These are phyloP conservation scores for Dimocarpus longan DNA, from an alignment of 345 rosid genomes.

Conservation along the genomic window DNA sequence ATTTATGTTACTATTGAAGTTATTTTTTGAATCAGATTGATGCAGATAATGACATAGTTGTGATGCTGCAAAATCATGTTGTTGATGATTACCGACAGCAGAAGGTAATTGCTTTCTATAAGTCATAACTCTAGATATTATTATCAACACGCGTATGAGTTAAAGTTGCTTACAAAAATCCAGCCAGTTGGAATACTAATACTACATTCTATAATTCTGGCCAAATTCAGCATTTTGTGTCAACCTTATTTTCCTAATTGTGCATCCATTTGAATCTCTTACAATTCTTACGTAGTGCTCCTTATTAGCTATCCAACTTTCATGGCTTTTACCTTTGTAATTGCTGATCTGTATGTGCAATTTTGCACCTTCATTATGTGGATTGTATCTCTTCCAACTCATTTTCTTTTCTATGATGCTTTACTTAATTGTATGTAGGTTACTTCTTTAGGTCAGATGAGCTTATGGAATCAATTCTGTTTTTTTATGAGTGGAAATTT, in stretches of 20 bases:
- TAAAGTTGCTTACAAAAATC: not conserved
- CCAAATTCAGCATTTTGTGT: not conserved
- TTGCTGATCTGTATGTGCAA: not conserved
- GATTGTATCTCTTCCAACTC: constrained; percentile 2
- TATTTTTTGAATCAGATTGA: constrained; percentile 56
- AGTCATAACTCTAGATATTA: not conserved
- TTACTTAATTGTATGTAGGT: not conserved
- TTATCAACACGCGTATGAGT: not conserved
- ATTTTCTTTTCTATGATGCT: not conserved
- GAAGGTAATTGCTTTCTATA: constrained; percentile 56
- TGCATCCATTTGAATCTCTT: not conserved
- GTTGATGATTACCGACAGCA: constrained; percentile 67
- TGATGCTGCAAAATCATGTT: constrained; percentile 70
- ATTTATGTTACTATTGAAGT: constrained; percentile 1
- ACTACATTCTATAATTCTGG: not conserved
- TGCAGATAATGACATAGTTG: constrained; percentile 66
- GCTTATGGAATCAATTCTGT: not conserved
- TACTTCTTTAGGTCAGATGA: not conserved
- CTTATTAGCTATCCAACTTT: not conserved
- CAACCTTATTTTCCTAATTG: not conserved
- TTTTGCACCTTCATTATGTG: not conserved
- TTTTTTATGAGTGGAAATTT: not conserved
- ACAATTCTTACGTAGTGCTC: not conserved
- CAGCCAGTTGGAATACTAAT: not conserved
- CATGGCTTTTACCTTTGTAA: not conserved